Conservation (phyloP, 805 yeast genomes). For the Torulaspora gathmanii region DNA sequence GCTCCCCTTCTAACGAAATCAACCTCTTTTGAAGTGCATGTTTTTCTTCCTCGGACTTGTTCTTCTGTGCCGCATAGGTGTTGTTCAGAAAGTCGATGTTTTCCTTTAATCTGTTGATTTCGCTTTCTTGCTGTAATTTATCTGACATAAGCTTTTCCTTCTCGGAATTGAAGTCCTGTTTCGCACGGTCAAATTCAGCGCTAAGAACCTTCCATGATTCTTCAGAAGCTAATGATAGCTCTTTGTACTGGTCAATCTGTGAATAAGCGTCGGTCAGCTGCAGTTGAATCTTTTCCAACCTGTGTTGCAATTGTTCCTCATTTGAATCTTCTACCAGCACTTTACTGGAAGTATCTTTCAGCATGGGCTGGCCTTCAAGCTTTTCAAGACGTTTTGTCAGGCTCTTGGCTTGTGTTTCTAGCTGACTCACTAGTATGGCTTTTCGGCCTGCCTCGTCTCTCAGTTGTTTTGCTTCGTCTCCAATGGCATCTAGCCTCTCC, state of each 20-base stretch:
- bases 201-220: constrained; percentile 54
- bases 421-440: constrained; percentile 7
- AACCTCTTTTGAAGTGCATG: constrained; percentile 27
- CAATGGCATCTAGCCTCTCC: constrained; percentile 48
- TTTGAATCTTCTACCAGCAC: constrained; percentile 24
- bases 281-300: constrained; percentile 45
- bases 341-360: constrained; percentile 29
- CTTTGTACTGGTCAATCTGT: constrained; percentile 56
- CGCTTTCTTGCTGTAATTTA: constrained; percentile 20
- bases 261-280: constrained; percentile 55
- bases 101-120: constrained; percentile 29
- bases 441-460: constrained; percentile 29
- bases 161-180: constrained; percentile 22
- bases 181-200: constrained; percentile 47
- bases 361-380: constrained; percentile 25
- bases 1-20: constrained; percentile 29
- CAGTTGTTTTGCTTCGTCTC: constrained; percentile 8
- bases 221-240: constrained; percentile 63
- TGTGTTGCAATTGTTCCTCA: constrained; percentile 32
- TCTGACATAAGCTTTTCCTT: constrained; percentile 21
- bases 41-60: constrained; percentile 25
- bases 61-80: constrained; percentile 32
- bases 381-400: constrained; percentile 30
- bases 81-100: constrained; percentile 31
- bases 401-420: constrained; percentile 15